Percentiles rank a stretch among this genome's conserved stretches.
Conservation (phyloP, 78 protist species). For the Dictyostelium brefeldianum region DNA sequence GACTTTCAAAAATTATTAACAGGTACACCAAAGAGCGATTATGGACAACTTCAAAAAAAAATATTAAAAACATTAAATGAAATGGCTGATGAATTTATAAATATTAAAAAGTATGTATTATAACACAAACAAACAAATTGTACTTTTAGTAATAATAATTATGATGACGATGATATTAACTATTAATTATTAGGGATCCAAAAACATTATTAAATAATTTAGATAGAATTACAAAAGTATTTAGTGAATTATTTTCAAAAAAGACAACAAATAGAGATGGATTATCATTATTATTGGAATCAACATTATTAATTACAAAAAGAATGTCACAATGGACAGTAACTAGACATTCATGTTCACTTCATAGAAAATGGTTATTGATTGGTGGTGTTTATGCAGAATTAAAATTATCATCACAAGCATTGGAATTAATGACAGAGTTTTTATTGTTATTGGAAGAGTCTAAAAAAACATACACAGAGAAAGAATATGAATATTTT, state of each 20-base stretch:
- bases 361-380: conserved; percentile 44
- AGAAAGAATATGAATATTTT: background rate
- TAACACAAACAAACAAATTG: background rate
- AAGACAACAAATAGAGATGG: background rate
- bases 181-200: background rate
- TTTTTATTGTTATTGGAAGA: background rate
- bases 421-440: background rate
- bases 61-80: background rate
- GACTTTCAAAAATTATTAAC: conserved; percentile 19
- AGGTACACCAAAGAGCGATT: background rate
- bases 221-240: conserved; percentile 21
- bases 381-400: conserved; percentile 34
- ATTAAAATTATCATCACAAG: background rate
- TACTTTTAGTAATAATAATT: too few relatives aligned
- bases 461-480: background rate
- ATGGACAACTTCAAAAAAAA: background rate
- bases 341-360: background rate
- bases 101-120: conserved; percentile 2
- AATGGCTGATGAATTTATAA: background rate
- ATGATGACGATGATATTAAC: background rate
- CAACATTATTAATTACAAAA: background rate
- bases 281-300: background rate
- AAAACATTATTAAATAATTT: conserved; percentile 8
- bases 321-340: background rate
- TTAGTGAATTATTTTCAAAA: conserved; percentile 1